Percentiles rank a stretch among this genome's conserved stretches.
phyloP scores from a whole-genome alignment of 768 basidiomycete species.

The Trametes elegans region DNA sequence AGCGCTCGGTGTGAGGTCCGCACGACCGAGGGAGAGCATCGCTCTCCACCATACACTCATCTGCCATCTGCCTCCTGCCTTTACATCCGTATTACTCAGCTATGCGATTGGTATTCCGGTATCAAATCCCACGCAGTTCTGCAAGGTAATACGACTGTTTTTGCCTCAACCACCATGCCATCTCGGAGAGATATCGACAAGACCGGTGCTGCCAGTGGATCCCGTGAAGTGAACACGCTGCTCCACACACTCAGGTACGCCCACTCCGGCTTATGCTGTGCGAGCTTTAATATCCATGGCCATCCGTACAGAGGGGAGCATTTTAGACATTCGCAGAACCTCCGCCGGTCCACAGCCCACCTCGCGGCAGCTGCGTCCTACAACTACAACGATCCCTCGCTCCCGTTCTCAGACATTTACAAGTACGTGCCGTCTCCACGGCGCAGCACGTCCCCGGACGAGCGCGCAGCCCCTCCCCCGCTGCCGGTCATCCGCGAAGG shows the following conservation, averaged over 20 bases:
- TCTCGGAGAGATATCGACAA: neutral
- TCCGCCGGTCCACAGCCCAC: slow-evolving; percentile 30
- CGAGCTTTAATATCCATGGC: neutral
- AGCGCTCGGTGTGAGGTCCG: too few species aligned
- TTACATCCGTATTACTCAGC: neutral
- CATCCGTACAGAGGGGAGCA: slow-evolving; percentile 59
- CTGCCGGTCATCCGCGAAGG: slow-evolving; percentile 17
- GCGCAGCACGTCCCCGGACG: neutral
- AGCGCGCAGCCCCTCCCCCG: slow-evolving; percentile 9
- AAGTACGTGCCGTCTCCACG: neutral
- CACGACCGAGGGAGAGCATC: too few species aligned
- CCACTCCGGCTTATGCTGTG: neutral
- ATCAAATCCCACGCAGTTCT: neutral
- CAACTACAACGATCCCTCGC: slow-evolving; percentile 42
- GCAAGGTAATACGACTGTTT: neutral
- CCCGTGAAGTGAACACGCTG: slow-evolving; percentile 42
- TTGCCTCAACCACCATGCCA: neutral
- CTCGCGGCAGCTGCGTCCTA: slow-evolving; percentile 5
- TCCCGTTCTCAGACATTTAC: slow-evolving; percentile 43
- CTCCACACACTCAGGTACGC: slow-evolving; percentile 53
- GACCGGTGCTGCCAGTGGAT: neutral
- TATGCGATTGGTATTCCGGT: neutral
- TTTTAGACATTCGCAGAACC: slow-evolving; percentile 62
- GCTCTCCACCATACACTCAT: neutral
- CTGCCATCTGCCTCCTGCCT: neutral